Evolutionary conservation across 2,329 filamentous ascomycete species (phyloP).

Genomic region (Aspergillus sp.): DNA sequence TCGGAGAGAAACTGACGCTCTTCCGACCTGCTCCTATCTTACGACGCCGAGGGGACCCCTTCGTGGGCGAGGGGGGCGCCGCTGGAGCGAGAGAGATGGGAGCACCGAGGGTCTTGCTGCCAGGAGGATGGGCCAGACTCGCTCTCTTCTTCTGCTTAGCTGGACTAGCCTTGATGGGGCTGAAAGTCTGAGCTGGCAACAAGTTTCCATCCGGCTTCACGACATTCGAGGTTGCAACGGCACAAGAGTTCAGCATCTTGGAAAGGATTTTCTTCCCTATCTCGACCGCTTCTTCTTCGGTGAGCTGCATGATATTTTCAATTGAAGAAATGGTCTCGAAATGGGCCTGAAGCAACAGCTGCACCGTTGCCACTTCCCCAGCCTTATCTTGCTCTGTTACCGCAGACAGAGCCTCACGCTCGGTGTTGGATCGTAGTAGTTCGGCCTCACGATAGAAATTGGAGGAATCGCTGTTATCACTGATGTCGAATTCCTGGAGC

Average conservation of each 20-base stretch:
- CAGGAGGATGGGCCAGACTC: conserved; percentile 37
- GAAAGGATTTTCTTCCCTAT: conserved; percentile 75
- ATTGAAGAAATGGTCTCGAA: conserved; percentile 88
- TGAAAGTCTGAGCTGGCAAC: conserved; percentile 57
- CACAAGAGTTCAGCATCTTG: conserved; percentile 74
- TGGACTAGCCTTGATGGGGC: conserved; percentile 67
- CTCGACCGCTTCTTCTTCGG: conserved; percentile 76
- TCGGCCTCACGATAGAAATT: conserved; percentile 80
- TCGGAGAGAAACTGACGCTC: conserved; percentile 76
- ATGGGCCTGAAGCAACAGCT: conserved; percentile 82
- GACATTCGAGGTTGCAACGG: conserved; percentile 72
- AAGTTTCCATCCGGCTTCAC: conserved; percentile 83
- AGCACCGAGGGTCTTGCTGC: conserved; percentile 25
- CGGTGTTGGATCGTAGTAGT: conserved; percentile 77
- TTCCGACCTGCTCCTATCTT: conserved; percentile 65
- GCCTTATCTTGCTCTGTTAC: conserved; percentile 81
- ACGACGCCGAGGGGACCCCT: conserved; percentile 76
- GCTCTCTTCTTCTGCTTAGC: conserved; percentile 67
- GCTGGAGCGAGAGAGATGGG: conserved; percentile 31
- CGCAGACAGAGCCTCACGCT: conserved; percentile 73
- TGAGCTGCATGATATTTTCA: conserved; percentile 77
- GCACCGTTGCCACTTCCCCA: conserved; percentile 74
- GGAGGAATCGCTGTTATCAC: conserved; percentile 66
- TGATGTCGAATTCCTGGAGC: conserved; percentile 67
- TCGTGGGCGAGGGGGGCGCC: conserved; percentile 62